Evolutionary conservation across 1,139 yeast species (phyloP).

Genomic region (Protomyces macrosporus): DNA sequence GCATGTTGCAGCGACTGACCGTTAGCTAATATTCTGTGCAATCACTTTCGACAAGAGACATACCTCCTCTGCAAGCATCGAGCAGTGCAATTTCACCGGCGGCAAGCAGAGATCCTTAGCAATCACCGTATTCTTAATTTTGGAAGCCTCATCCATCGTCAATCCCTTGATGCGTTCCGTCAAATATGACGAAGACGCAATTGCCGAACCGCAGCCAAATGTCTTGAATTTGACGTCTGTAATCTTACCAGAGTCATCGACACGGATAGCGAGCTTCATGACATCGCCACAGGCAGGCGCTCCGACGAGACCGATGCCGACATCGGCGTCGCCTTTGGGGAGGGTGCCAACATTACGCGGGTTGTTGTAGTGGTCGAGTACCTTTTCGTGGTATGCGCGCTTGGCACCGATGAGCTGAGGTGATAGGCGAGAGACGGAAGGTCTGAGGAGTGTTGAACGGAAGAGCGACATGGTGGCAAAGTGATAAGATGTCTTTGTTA

Average conservation of each 20-base stretch:
- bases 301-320: constrained; percentile 94
- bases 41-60: constrained; percentile 10
- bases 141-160: constrained; percentile 87
- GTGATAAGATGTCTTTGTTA: not conserved
- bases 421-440: not conserved
- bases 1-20: constrained; percentile 84
- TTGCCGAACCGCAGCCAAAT: constrained; percentile 97
- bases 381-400: constrained; percentile 26
- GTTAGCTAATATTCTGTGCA: not conserved
- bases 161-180: constrained; percentile 94
- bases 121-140: constrained; percentile 82
- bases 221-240: constrained; percentile 96
- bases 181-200: constrained; percentile 90
- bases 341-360: constrained; percentile 95
- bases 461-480: not conserved
- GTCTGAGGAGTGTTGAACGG: not conserved
- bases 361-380: constrained; percentile 86
- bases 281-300: constrained; percentile 99
- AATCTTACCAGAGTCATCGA: constrained; percentile 83
- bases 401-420: not conserved
- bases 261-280: constrained; percentile 93
- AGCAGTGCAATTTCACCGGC: constrained; percentile 94
- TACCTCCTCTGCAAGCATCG: constrained; percentile 91
- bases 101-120: constrained; percentile 92
- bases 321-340: constrained; percentile 67